Evolutionary conservation across 2,329 filamentous ascomycete species (phyloP), one percentile per base, ranked within the genome.

Genomic region (Chaetothyriales sp.): DNA sequence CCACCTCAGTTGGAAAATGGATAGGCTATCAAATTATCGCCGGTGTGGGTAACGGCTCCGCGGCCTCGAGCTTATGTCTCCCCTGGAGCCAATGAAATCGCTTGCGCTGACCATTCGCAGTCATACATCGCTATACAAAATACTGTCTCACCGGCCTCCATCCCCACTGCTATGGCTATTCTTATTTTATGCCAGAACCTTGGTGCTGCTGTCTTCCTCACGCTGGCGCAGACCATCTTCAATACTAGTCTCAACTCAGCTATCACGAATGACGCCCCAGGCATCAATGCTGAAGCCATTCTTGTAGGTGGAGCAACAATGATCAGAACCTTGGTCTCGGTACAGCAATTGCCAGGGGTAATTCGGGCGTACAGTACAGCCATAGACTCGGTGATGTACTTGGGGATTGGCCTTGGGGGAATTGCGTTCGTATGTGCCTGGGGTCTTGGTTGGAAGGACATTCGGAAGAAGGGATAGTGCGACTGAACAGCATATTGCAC

Each of bases 141-240:
- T 48, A 53, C 60, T 18, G 60, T 65, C 5, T 20, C 59, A 7
- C 25, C 57, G 4, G 49, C 51, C 15, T 59, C 64, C 46, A 63
- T 65, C 47, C 46, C 63, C 18, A 51, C 54, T 2, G 63, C 58
- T 43, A 64, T 64, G 61, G 57, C 61, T 5, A 59, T 65, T 46
- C 46, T 65, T 18, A 61, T 64, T 18, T 65, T 64, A 47, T 55
- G 53, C 45, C 67, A 70, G 50, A 67, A 66, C 48, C 59, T 70
- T 3, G 60, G 64, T 15, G 62, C 51, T 2, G 60, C 68, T 0
- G 57, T 64, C 5, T 63, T 58, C 43, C 56, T 66, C 13, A 59
- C 65, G 4, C 54, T 65, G 7, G 63, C 62, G 20, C 62, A 63
- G 20, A 55, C 60, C 44, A 62, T 62, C 25, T 64, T 63, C 49